A percentile compares a stretch with the other conserved stretches of the same genome.
Evolutionary conservation across 2,329 filamentous ascomycete species (phyloP).

Genomic region (Aureobasidium musti): DNA sequence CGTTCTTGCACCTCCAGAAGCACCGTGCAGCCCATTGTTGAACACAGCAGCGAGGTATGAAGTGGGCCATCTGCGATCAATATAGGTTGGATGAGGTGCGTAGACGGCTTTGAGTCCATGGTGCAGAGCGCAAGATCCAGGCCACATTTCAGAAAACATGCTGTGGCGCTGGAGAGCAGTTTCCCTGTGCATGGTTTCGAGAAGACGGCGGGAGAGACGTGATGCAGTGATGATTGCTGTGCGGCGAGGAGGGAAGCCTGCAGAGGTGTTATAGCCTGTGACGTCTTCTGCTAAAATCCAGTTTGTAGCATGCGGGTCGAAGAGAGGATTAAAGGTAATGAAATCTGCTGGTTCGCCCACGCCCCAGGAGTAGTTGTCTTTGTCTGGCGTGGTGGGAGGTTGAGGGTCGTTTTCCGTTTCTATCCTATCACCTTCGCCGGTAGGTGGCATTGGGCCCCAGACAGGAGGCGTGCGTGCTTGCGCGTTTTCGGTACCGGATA

Average conservation of each 20-base stretch:
- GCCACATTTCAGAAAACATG: slow-evolving; percentile 82
- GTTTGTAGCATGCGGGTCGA: slow-evolving; percentile 68
- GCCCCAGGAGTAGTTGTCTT: slow-evolving; percentile 62
- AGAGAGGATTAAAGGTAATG: slow-evolving; percentile 76
- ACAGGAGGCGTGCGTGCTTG: slow-evolving; percentile 47
- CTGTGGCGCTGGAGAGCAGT: slow-evolving; percentile 66
- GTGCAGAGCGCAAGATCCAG: slow-evolving; percentile 68
- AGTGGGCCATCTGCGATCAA: slow-evolving; percentile 59
- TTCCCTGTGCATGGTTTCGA: slow-evolving; percentile 74
- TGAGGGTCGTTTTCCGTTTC: slow-evolving; percentile 56
- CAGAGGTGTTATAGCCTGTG: slow-evolving; percentile 63
- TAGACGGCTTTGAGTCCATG: slow-evolving; percentile 78
- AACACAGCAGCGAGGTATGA: slow-evolving; percentile 57
- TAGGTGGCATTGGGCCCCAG: slow-evolving; percentile 51
- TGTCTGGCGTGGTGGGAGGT: slow-evolving; percentile 58
- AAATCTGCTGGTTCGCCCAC: slow-evolving; percentile 72
- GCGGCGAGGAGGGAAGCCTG: slow-evolving; percentile 64
- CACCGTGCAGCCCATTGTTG: slow-evolving; percentile 57
- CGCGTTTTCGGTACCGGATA: slow-evolving; percentile 42
- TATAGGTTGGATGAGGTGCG: slow-evolving; percentile 59
- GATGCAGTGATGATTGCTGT: slow-evolving; percentile 71
- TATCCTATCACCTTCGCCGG: slow-evolving; percentile 48
- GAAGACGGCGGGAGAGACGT: slow-evolving; percentile 65
- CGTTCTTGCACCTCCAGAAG: slow-evolving; percentile 52
- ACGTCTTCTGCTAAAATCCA: slow-evolving; percentile 73